These are phyloP conservation scores for Miscanthus lutarioriparius DNA, from an alignment of 176 grass and related monocot species.

Conservation along the genomic window DNA sequence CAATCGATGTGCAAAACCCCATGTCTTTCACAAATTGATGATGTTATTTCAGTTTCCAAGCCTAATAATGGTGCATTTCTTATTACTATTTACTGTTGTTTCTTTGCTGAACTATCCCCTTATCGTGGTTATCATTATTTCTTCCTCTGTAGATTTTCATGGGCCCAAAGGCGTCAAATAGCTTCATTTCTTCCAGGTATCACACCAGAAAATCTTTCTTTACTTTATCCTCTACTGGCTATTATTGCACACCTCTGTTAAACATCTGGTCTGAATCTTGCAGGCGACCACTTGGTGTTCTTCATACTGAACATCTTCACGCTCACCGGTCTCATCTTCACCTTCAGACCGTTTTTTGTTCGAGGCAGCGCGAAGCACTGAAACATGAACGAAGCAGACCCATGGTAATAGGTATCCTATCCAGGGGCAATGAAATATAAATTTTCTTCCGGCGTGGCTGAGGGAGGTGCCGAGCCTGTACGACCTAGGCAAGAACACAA, in stretches of 20 bases:
- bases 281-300: constrained; percentile 67
- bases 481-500: not conserved
- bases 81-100: not conserved
- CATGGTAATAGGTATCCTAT: not conserved
- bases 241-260: not conserved
- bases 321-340: constrained; percentile 37
- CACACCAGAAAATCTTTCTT: not conserved
- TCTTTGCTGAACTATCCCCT: constrained; percentile 6
- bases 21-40: not conserved
- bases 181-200: constrained; percentile 61
- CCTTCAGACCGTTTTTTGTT: constrained; percentile 46
- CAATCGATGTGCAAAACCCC: not conserved
- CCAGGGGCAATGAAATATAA: not conserved
- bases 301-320: constrained; percentile 52
- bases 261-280: constrained; percentile 4
- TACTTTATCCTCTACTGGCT: too few relatives aligned
- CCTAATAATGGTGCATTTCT: not conserved
- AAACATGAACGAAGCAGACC: not conserved
- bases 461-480: not conserved
- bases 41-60: not conserved
- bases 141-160: constrained; percentile 54
- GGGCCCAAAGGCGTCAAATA: constrained; percentile 61
- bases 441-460: not conserved
- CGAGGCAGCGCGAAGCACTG: constrained; percentile 27
- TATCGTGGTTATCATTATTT: not conserved